Conservation (phyloP, 2,329 filamentous ascomycete species). For the Cadophora sp. region DNA sequence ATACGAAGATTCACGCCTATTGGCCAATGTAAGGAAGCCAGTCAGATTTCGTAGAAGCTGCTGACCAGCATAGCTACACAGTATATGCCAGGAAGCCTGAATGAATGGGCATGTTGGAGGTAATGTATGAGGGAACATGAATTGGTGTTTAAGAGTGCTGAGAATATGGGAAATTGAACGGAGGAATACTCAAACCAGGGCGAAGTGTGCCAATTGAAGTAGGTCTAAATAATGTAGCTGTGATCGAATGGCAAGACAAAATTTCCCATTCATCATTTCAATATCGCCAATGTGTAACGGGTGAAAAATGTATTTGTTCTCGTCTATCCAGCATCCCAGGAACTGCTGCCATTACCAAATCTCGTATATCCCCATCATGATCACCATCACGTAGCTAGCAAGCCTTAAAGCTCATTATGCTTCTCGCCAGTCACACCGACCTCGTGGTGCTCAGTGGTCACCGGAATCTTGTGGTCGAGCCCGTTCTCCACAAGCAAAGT, state of each 20-base stretch:
- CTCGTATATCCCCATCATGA: not conserved
- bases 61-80: not conserved
- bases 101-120: not conserved
- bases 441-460: slow-evolving; percentile 13
- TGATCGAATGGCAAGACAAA: not conserved
- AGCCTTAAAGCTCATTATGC: not conserved
- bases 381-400: not conserved
- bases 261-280: not conserved
- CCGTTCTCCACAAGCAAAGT: slow-evolving; percentile 30
- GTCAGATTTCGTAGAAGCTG: no score
- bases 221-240: not conserved
- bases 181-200: not conserved
- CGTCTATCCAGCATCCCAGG: not conserved
- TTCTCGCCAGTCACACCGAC: slow-evolving; percentile 9
- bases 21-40: slow-evolving; percentile 26
- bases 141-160: not conserved
- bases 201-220: not conserved
- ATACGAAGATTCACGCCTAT: slow-evolving; percentile 44
- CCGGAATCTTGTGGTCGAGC: slow-evolving; percentile 9
- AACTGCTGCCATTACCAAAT: not conserved
- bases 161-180: not conserved
- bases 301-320: not conserved
- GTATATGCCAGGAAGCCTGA: slow-evolving; percentile 1
- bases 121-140: no score
- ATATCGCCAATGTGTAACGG: not conserved